Base-by-base conservation (phyloP, 23 red algal species). In the Chondrus crispus region DNA sequence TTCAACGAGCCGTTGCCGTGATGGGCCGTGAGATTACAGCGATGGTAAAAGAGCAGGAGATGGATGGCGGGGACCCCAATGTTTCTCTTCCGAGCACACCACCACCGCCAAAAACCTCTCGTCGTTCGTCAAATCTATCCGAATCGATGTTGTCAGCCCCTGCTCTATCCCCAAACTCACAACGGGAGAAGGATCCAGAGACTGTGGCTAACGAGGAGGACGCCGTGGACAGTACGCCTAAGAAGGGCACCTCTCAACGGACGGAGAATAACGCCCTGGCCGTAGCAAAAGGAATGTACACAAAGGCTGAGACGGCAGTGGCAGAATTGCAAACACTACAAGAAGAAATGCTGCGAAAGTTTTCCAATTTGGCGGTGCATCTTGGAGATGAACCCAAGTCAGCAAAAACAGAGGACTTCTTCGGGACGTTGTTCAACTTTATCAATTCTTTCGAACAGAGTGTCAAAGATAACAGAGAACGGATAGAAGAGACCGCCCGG, bases 381-480 rank as follows among this genome's bases (percentile, higher is more conserved):
- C 68, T 98, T 29, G 96, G 96, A n/a, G 96, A 98, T 33, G 85
- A 98, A 57, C 77, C 95, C 14, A 98, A 91, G 77, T 54, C 68
- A 18, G 84, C 83, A 5, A 98, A 95, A 66, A 70, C 85, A 20
- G 91, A 98, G 43, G 96, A 98, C 13, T 37, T 98, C 7, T 98
- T 98, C 78, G 63, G 55, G n/a, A 95, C 85, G 8, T 49, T 98
- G 4, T 50, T 36, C 39, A 62, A 71, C 20, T 94, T 98, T 74
- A 40, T 88, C 44, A 81, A 92, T 46, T 51, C 70, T 33, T 85
- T 96, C 74, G 57, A 88, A 52, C 63, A 83, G 38, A 72, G 87
- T 50, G 79, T 80, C 35, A 62, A 72, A n/a, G 94, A 96, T 9
- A 95, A 90, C 62, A 68, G 41, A 52, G 48, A 46, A 26, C 45